Conservation (phyloP, 352 stramenopile genomes). For the Saprolegnia diclina region DNA sequence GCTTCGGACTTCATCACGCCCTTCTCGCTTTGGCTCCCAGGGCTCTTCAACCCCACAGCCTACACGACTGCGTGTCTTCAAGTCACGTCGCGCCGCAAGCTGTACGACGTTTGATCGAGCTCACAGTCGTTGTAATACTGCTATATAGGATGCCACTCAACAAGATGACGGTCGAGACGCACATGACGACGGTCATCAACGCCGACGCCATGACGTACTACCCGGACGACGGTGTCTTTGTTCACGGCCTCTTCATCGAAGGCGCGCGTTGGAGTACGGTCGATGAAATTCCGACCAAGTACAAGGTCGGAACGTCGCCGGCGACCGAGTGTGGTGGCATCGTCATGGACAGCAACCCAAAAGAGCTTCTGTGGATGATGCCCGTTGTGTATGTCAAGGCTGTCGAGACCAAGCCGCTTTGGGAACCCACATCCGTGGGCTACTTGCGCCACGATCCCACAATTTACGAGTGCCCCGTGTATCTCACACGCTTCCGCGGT, state of each 20-base stretch:
- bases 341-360: conserved; percentile 92
- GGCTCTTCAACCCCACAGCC: conserved; percentile 93
- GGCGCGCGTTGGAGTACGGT: conserved; percentile 88
- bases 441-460: conserved; percentile 90
- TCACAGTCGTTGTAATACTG: background rate
- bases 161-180: conserved; percentile 94
- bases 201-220: conserved; percentile 69
- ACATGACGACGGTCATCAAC: conserved; percentile 92
- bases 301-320: conserved; percentile 74
- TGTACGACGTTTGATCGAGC: conserved; percentile 27
- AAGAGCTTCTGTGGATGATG: conserved; percentile 91
- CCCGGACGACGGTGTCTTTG: conserved; percentile 90
- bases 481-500: conserved; percentile 94
- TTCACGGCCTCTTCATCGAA: conserved; percentile 95
- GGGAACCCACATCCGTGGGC: conserved; percentile 93
- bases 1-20: conserved; percentile 88
- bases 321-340: conserved; percentile 82
- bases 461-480: conserved; percentile 95
- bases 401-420: conserved; percentile 88
- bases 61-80: conserved; percentile 95
- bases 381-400: conserved; percentile 95
- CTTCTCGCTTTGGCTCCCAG: conserved; percentile 93
- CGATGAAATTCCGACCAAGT: conserved; percentile 87
- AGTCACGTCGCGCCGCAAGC: conserved; percentile 89
- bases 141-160: conserved; percentile 80